Base-by-base conservation (phyloP, 2,329 filamentous ascomycete species). In the Polychaeton citri region DNA sequence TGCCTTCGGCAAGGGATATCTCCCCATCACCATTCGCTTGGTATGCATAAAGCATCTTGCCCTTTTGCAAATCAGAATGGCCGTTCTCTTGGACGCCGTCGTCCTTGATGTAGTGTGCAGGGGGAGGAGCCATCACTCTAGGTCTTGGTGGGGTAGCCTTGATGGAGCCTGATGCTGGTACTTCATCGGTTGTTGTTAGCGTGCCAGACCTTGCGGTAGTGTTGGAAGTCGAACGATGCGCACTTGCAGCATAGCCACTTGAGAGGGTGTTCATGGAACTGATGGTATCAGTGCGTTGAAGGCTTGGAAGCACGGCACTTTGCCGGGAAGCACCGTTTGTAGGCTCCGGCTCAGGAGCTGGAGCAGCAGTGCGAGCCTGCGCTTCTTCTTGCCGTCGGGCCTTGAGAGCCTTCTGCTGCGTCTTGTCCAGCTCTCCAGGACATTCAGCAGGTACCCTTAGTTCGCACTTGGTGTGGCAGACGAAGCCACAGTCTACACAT, bases 371-470 rank as follows among this genome's bases (percentile, higher is more conserved):
- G 21, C 41, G 42, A 7, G 74, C 63, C 50, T 79, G 82, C 9
- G 87, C 81, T 4, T 78, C 70, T 40, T 82, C 79, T 61, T 96
- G 88, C 41, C 87, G 74, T 55, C 87, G 80, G 30, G 72, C 71
- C 61, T 96, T 96, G 30, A 93, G 69, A 51, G 87, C 92, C 68
- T 95, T 98, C 64, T 79, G 87, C 50, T 94, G 87, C 43, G 96
- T 90, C 60, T 96, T 98, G 43, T 71, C 79, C 54, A 90, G 76
- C 54, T 96, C 90, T 34, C 90, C 90, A 0, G 90, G 90, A 53
- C 90, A 98, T 54, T 94, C 84, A 6, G 90, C 82, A 0, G 90
- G 86, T 0, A 96, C 90, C 61, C 96, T 98, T 80, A 98, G 90
- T 64, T 98, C 85, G 58, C 90, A 98, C 63, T 98, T 98, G 66